A percentile compares a stretch with the other conserved stretches of the same genome.
These are phyloP conservation scores for Rhodotorula mucilaginosa DNA, from an alignment of 1,284 basidiomycete species.

Conservation along the genomic window DNA sequence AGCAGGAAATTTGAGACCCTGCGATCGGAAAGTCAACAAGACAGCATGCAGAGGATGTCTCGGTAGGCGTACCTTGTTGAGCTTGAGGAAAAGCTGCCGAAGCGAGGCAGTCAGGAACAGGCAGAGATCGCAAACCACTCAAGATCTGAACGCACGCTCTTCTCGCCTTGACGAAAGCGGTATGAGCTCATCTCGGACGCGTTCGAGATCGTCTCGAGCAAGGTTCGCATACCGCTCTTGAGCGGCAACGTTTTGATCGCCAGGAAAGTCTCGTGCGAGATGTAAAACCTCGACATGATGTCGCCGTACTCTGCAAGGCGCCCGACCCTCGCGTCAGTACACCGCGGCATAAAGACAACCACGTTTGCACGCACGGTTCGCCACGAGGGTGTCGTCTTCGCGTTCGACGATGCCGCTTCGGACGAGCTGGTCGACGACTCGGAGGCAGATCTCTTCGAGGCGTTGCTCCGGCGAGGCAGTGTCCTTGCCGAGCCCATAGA, in stretches of 20 bases:
- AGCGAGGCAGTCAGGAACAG: neutral
- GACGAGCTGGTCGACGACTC: conserved; percentile 37
- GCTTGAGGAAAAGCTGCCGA: conserved; percentile 16
- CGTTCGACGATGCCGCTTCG: conserved; percentile 36
- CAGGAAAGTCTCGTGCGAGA: conserved; percentile 39
- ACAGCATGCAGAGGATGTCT: neutral
- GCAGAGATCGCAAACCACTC: neutral
- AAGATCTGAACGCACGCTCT: conserved; percentile 40
- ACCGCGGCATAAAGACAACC: neutral
- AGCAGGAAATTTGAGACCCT: conserved; percentile 35
- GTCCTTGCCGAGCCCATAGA: conserved; percentile 58
- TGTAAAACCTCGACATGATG: conserved; percentile 40
- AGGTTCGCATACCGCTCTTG: conserved; percentile 30
- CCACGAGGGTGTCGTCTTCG: conserved; percentile 6
- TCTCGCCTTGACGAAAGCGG: conserved; percentile 49
- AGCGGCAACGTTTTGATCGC: conserved; percentile 29
- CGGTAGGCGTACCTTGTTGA: conserved; percentile 29
- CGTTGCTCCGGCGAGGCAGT: conserved; percentile 29
- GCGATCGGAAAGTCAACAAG: neutral
- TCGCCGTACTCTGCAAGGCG: conserved; percentile 29
- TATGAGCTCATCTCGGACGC: conserved; percentile 47
- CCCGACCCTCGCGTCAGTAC: fast-evolving
- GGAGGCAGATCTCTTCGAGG: conserved; percentile 41
- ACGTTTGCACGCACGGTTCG: conserved; percentile 14
- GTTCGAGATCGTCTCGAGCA: conserved; percentile 41